A percentile compares a stretch with the other conserved stretches of the same genome.
Evolutionary conservation across 148 eudicot genomes (phyloP).

Genomic region (Chenopodium album): DNA sequence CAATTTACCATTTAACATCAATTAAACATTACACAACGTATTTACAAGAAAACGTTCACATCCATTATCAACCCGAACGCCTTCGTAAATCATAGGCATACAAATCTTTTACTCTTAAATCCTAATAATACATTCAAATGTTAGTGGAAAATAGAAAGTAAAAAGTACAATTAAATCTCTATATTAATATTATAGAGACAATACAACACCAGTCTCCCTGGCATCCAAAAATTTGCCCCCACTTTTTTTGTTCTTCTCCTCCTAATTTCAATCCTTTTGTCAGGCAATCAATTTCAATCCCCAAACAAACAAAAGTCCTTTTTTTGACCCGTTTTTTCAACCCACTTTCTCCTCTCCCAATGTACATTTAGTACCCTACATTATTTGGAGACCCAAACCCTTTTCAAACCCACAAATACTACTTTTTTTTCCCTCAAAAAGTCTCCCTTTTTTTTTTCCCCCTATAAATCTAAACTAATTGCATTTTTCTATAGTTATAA

Average conservation of each 20-base stretch:
- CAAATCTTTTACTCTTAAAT: neutral
- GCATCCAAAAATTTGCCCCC: constrained; percentile 24
- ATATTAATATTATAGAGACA: constrained; percentile 20
- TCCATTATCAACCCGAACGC: neutral
- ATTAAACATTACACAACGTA: neutral
- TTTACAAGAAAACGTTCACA: neutral
- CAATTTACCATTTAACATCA: neutral
- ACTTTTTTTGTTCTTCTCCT: neutral
- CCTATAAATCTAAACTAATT: constrained; percentile 21
- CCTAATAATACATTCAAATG: neutral
- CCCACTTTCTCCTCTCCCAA: constrained; percentile 12
- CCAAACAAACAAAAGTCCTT: constrained; percentile 3
- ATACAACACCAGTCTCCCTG: constrained; percentile 17
- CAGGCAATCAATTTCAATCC: constrained; percentile 29
- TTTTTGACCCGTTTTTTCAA: neutral
- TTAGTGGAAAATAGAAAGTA: neutral
- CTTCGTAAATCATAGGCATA: neutral
- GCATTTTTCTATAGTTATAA: neutral
- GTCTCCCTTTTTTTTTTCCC: neutral
- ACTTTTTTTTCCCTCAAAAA: neutral
- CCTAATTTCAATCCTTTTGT: constrained; percentile 28
- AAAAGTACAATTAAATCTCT: constrained; percentile 9
- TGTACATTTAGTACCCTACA: constrained; percentile 7
- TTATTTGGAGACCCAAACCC: constrained; percentile 9
- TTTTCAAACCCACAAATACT: constrained; percentile 14